phyloP scores from a whole-genome alignment of 352 stramenopile species.

The Blastocystis sp. region DNA sequence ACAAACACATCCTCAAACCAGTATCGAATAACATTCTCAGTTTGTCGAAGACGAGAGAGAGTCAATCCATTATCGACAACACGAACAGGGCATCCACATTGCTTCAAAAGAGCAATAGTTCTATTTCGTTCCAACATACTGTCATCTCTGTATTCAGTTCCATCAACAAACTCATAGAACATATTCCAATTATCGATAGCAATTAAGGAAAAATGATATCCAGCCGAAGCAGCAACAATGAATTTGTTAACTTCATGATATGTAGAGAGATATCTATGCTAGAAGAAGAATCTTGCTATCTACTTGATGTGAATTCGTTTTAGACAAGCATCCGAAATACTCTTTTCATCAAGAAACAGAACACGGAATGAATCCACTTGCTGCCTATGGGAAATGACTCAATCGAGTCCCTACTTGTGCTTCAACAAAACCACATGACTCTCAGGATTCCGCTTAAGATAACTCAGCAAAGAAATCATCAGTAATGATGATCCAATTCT shows the following conservation, averaged over 20 bases:
- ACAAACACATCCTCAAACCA: neutral
- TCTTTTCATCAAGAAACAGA: neutral
- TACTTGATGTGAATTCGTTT: slow-evolving; percentile 28
- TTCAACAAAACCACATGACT: neutral
- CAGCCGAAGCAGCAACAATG: neutral
- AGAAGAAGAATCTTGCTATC: neutral
- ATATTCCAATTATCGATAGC: neutral
- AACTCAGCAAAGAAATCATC: neutral
- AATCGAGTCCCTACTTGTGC: neutral
- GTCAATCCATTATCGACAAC: neutral
- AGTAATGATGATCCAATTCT: neutral
- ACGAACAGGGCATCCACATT: neutral
- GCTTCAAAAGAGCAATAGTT: neutral
- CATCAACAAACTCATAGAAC: neutral
- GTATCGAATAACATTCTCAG: neutral
- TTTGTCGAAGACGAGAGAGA: neutral
- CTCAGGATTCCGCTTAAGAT: neutral
- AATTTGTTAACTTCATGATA: neutral
- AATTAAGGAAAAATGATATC: neutral
- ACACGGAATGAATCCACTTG: neutral
- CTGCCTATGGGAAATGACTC: neutral
- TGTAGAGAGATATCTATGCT: neutral
- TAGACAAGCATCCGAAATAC: neutral
- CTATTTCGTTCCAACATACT: neutral
- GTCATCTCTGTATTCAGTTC: neutral